Evolutionary conservation across 2,329 filamentous ascomycete genomes (phyloP).

Genomic region (Ophiostoma populinum): DNA sequence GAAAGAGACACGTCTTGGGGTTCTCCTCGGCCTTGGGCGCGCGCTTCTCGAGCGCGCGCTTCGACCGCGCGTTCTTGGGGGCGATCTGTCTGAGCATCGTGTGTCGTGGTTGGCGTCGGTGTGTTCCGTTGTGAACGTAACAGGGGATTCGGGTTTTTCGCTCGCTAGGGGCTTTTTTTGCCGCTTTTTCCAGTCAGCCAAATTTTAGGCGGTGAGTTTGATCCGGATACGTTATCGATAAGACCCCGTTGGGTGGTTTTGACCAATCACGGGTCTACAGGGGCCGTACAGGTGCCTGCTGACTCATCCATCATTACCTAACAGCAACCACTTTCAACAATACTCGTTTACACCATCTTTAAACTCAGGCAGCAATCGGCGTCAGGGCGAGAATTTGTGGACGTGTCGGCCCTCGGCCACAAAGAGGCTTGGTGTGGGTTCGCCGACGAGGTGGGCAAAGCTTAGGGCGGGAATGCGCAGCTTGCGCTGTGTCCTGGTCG

Average conservation of each 20-base stretch:
- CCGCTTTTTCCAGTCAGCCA: no score
- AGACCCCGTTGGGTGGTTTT: not conserved
- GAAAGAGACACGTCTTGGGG: slow-evolving; percentile 75
- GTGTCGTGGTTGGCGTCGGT: no score
- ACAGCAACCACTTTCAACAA: no score
- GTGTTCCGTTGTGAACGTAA: no score
- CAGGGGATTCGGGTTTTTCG: no score
- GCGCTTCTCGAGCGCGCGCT: slow-evolving; percentile 84
- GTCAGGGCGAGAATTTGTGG: slow-evolving; percentile 27
- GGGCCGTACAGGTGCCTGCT: slow-evolving; percentile 21
- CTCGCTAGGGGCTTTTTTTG: no score
- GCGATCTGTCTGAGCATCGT: slow-evolving; percentile 17
- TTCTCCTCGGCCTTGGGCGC: slow-evolving; percentile 82
- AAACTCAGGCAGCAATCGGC: no score
- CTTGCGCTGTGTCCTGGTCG: not conserved
- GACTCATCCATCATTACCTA: no score
- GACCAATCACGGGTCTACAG: slow-evolving; percentile 20
- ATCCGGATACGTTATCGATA: no score
- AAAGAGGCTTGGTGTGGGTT: slow-evolving; percentile 29
- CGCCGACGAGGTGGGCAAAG: slow-evolving; percentile 28
- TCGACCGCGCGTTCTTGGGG: slow-evolving; percentile 65
- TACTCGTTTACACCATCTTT: no score
- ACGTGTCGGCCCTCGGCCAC: slow-evolving; percentile 22
- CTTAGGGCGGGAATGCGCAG: slow-evolving; percentile 21
- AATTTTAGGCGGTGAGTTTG: no score